Conservation (phyloP, 495 filamentous ascomycete species). For the Daldinia caldariorum region DNA sequence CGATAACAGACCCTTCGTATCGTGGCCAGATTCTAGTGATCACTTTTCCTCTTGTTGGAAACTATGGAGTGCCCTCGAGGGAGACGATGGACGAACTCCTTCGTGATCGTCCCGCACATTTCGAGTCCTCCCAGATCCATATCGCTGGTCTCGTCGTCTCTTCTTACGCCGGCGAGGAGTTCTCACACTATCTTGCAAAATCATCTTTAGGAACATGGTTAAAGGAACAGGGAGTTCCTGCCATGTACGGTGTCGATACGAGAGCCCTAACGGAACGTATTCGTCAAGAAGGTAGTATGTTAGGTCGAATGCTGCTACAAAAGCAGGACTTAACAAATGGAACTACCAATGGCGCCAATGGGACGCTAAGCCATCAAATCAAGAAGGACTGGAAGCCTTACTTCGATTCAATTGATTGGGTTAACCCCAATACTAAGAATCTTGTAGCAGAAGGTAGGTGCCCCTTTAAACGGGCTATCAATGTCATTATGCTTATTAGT, state of each 20-base stretch:
- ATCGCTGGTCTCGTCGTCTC: slow-evolving; percentile 89
- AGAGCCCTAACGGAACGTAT: slow-evolving; percentile 93
- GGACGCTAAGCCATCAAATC: slow-evolving; percentile 38
- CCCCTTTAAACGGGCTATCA: slow-evolving; percentile 16
- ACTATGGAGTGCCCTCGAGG: slow-evolving; percentile 93
- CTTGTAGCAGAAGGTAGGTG: slow-evolving; percentile 90
- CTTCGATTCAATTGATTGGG: slow-evolving; percentile 85
- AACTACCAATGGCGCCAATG: slow-evolving; percentile 49
- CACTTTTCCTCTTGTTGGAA: slow-evolving; percentile 89
- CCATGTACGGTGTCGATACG: slow-evolving; percentile 95
- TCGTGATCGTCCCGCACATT: slow-evolving; percentile 84
- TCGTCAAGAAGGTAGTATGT: slow-evolving; percentile 93
- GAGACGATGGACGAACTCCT: slow-evolving; percentile 83
- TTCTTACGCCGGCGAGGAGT: slow-evolving; percentile 91
- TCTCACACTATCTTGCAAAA: slow-evolving; percentile 88
- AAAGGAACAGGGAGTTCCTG: slow-evolving; percentile 94
- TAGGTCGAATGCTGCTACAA: slow-evolving; percentile 85
- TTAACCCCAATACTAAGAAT: slow-evolving; percentile 90
- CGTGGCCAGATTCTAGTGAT: slow-evolving; percentile 91
- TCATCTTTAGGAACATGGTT: slow-evolving; percentile 94
- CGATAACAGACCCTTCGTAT: slow-evolving; percentile 91
- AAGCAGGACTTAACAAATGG: slow-evolving; percentile 65
- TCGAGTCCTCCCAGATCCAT: slow-evolving; percentile 91
- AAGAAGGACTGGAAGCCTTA: slow-evolving; percentile 66
- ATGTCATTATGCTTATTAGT: slow-evolving; percentile 45